Evolutionary conservation across 2,329 filamentous ascomycete species (phyloP).

Genomic region (Ramularia endophylla): DNA sequence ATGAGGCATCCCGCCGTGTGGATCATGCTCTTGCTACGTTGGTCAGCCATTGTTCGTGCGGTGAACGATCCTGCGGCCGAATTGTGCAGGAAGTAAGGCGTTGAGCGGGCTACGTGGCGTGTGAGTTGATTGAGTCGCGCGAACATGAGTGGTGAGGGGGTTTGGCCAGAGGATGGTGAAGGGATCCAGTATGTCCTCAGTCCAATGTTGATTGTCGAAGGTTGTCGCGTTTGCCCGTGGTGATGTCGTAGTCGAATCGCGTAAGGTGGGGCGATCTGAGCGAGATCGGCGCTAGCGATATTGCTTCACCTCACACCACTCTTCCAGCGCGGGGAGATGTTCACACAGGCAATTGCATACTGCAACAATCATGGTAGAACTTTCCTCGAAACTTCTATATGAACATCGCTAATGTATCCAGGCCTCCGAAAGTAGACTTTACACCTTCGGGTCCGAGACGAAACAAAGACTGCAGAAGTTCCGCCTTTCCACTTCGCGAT

Average conservation of each 20-base stretch:
- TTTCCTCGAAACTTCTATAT: not conserved
- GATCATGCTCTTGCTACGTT: conserved; percentile 61
- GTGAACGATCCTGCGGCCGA: conserved; percentile 41
- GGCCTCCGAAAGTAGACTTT: conserved; percentile 79
- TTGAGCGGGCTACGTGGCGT: conserved; percentile 62
- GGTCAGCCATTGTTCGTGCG: conserved; percentile 45
- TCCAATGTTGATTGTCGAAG: no score
- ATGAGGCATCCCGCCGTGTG: conserved; percentile 88
- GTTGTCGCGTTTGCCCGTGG: not conserved
- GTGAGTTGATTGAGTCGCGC: conserved; percentile 66
- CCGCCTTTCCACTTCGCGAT: conserved; percentile 79
- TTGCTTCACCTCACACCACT: no score
- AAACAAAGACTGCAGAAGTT: conserved; percentile 91
- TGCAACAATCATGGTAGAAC: not conserved
- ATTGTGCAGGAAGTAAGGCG: conserved; percentile 51
- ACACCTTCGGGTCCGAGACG: conserved; percentile 87
- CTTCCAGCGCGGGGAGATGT: no score
- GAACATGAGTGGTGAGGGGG: conserved; percentile 56
- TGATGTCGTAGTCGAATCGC: not conserved
- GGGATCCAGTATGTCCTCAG: no score
- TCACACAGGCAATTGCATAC: no score
- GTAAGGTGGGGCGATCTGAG: no score
- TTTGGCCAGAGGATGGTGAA: conserved; percentile 1
- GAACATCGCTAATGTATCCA: conserved; percentile 18
- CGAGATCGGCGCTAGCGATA: no score